phyloP scores from a whole-genome alignment of 345 rosid genomes.

The Camelina laxa region DNA sequence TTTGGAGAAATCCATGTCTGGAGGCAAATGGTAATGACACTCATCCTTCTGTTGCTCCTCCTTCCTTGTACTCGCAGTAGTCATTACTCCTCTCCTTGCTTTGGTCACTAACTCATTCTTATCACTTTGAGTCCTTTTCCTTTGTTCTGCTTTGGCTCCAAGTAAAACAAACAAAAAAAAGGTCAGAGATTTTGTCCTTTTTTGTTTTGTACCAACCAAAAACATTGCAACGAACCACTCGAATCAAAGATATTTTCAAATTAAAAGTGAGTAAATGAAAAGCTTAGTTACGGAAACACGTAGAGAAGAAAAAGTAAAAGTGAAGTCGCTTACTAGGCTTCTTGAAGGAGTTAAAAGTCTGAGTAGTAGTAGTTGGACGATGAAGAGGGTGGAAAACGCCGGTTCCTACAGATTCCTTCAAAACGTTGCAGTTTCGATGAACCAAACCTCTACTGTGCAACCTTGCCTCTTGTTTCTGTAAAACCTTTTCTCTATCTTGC shows the following conservation, averaged over 20 bases:
- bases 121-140: neutral
- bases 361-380: slow-evolving; percentile 9
- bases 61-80: neutral
- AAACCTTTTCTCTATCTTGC: neutral
- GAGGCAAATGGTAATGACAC: slow-evolving; percentile 38
- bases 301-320: neutral
- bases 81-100: neutral
- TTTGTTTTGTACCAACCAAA: neutral
- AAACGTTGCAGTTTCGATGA: slow-evolving; percentile 13
- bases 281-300: too few species aligned
- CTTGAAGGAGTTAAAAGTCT: neutral
- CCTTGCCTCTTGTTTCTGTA: slow-evolving; percentile 19
- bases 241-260: neutral
- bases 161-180: neutral
- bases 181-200: neutral
- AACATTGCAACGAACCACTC: neutral
- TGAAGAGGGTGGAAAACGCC: slow-evolving; percentile 36
- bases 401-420: slow-evolving; percentile 30
- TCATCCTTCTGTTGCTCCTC: slow-evolving; percentile 21
- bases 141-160: slow-evolving; percentile 14
- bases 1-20: slow-evolving; percentile 36
- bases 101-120: neutral
- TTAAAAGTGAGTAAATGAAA: too few species aligned
- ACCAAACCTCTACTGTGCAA: slow-evolving; percentile 12
- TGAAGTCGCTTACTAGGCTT: slow-evolving; percentile 11